A percentile compares a stretch with the other conserved stretches of the same genome.
Conservation (phyloP, 2,329 filamentous ascomycete genomes). For the Sporothrix sp. region DNA sequence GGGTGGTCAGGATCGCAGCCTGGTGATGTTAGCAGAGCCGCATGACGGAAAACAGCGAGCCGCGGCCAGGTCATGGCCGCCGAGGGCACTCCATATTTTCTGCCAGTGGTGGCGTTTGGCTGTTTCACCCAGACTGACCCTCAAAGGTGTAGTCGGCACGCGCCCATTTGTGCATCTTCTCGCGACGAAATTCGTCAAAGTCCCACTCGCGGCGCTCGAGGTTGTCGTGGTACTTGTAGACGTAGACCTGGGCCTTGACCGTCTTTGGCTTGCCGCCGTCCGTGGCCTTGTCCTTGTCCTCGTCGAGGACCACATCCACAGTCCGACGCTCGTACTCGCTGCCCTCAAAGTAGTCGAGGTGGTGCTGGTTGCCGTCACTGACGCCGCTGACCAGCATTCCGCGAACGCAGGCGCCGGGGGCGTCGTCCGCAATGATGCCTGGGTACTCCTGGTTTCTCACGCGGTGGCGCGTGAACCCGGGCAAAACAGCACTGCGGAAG, state of each 20-base stretch:
- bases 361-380: conserved; percentile 63
- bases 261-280: conserved; percentile 22
- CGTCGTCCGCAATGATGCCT: conserved; percentile 51
- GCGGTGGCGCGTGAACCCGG: conserved; percentile 59
- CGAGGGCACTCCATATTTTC: too few relatives aligned
- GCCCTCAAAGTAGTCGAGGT: conserved; percentile 78
- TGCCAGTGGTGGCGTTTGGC: too few relatives aligned
- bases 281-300: neutral
- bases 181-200: conserved; percentile 68
- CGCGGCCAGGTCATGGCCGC: too few relatives aligned
- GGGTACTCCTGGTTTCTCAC: conserved; percentile 70
- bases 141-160: conserved; percentile 39
- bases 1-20: conserved; percentile 18
- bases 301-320: conserved; percentile 42
- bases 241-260: conserved; percentile 52
- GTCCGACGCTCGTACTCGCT: conserved; percentile 54
- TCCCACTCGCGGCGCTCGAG: conserved; percentile 79
- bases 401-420: conserved; percentile 48
- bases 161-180: conserved; percentile 55
- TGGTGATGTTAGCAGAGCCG: conserved; percentile 1
- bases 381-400: conserved; percentile 72
- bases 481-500: conserved; percentile 66
- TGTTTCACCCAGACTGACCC: conserved; percentile 21
- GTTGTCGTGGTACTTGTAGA: conserved; percentile 41
- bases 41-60: too few relatives aligned